Conservation (phyloP, 1,284 basidiomycete genomes). For the Apiotrichum sp. region DNA sequence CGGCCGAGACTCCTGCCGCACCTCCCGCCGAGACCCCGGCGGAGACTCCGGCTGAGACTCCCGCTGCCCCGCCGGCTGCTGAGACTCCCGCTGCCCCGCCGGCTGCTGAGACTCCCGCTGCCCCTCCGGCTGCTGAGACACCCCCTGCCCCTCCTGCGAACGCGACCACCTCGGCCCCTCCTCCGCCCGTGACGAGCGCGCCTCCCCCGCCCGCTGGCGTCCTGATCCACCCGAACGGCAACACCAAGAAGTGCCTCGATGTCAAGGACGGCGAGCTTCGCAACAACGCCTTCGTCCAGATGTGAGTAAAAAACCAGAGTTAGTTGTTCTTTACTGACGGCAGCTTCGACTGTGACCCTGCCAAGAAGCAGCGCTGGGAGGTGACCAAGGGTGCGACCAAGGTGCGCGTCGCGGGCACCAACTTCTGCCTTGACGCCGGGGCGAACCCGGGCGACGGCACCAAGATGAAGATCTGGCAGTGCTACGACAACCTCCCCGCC, state of each 20-base stretch:
- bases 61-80: too few relatives aligned
- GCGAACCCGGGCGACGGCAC: slow-evolving; percentile 15
- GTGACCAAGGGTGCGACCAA: slow-evolving; percentile 6
- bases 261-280: slow-evolving; percentile 13
- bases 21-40: too few relatives aligned
- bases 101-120: too few relatives aligned
- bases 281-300: slow-evolving; percentile 21
- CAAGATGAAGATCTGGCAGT: slow-evolving; percentile 24
- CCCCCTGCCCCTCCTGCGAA: too few relatives aligned
- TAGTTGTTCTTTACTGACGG: neutral
- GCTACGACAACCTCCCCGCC: slow-evolving; percentile 17
- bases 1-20: too few relatives aligned
- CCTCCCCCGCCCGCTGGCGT: slow-evolving; percentile 6
- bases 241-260: slow-evolving; percentile 29
- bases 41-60: too few relatives aligned
- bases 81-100: too few relatives aligned
- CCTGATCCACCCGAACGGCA: slow-evolving; percentile 30
- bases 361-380: neutral
- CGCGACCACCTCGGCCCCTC: too few relatives aligned
- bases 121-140: too few relatives aligned
- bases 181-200: too few relatives aligned
- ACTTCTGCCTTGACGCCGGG: slow-evolving; percentile 36
- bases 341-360: slow-evolving; percentile 10
- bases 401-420: slow-evolving; percentile 21
- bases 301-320: slow-evolving; percentile 15